These are phyloP conservation scores for Huntiella savannae DNA, from an alignment of 2,329 filamentous ascomycete genomes.

Conservation along the genomic window DNA sequence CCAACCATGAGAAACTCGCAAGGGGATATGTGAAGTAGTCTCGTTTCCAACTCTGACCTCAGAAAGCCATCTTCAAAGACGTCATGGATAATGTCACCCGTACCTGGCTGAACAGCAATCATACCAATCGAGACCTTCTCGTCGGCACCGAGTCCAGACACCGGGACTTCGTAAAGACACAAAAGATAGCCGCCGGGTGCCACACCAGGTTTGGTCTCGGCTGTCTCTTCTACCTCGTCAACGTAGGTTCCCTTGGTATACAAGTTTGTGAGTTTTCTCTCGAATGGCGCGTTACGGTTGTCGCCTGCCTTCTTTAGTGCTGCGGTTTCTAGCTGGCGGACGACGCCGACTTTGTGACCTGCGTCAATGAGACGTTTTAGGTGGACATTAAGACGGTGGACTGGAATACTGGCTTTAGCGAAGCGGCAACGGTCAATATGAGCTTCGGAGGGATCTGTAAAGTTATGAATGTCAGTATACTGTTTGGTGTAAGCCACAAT, in stretches of 20 bases:
- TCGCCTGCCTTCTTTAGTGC: constrained; percentile 89
- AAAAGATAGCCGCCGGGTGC: constrained; percentile 70
- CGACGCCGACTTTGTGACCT: constrained; percentile 89
- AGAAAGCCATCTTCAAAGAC: constrained; percentile 95
- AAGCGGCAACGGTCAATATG: constrained; percentile 60
- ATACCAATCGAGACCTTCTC: constrained; percentile 87
- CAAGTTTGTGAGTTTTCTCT: constrained; percentile 80
- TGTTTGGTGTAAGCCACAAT: background rate
- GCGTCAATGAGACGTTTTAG: constrained; percentile 82
- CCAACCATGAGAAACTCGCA: constrained; percentile 92
- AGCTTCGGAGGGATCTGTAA: constrained; percentile 61
- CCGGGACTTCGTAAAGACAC: constrained; percentile 71
- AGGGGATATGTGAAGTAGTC: constrained; percentile 85
- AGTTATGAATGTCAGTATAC: constrained; percentile 11
- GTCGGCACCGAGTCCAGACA: constrained; percentile 59
- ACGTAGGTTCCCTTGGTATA: constrained; percentile 98
- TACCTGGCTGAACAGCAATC: constrained; percentile 84
- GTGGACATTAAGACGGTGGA: constrained; percentile 79
- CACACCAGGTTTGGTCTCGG: constrained; percentile 24
- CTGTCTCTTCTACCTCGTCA: constrained; percentile 61
- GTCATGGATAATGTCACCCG: constrained; percentile 90
- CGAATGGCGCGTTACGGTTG: constrained; percentile 82
- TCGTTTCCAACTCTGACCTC: constrained; percentile 86
- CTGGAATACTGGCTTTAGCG: constrained; percentile 86
- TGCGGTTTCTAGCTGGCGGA: constrained; percentile 85